A percentile compares a stretch with the other conserved stretches of the same genome.
These are phyloP conservation scores for Tetraselmis chui DNA, from an alignment of 139 green algal species.

Conservation along the genomic window DNA sequence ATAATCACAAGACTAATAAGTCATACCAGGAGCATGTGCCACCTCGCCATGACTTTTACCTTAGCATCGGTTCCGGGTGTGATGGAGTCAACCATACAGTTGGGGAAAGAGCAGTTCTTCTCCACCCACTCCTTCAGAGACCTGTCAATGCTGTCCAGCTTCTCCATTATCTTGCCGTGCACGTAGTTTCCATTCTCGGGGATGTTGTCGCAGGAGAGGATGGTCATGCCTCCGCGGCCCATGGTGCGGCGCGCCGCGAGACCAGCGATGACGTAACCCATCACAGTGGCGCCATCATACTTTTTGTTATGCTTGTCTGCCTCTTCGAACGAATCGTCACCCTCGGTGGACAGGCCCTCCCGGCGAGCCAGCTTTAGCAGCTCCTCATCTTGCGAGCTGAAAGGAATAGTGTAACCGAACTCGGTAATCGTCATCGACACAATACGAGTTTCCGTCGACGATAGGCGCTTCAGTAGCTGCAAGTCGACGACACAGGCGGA, in stretches of 20 bases:
- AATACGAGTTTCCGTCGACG: neutral
- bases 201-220: neutral
- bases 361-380: neutral
- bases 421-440: neutral
- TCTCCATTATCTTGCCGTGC: neutral
- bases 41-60: too few relatives aligned
- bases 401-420: neutral
- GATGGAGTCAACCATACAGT: neutral
- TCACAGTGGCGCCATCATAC: neutral
- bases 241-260: neutral
- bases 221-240: neutral
- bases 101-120: neutral
- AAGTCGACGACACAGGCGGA: too few relatives aligned
- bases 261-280: neutral
- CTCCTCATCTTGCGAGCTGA: neutral
- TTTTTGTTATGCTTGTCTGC: neutral
- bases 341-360: neutral
- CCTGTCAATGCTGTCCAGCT: neutral
- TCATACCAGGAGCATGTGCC: too few relatives aligned
- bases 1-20: too few relatives aligned
- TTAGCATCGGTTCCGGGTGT: neutral
- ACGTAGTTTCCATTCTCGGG: neutral
- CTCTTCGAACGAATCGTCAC: neutral
- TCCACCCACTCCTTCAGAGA: neutral
- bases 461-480: neutral